Evolutionary conservation across 2,329 filamentous ascomycete species (phyloP), one percentile per base, ranked within the genome.

Genomic region (Hymenoscyphus fraxineus): DNA sequence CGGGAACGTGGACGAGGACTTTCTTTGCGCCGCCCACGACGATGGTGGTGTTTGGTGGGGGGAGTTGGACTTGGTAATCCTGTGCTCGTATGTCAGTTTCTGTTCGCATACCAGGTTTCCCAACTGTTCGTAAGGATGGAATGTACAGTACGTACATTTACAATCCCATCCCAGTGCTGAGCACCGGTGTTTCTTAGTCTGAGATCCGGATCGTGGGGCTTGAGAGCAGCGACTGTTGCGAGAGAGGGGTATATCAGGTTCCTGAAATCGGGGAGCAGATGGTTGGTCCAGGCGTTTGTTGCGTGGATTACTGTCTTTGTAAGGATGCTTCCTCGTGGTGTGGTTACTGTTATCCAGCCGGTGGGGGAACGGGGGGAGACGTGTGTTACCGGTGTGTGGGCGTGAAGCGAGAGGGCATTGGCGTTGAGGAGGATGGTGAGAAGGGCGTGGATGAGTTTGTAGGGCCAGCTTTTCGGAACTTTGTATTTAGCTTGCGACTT

Each of bases 251-350:
- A 77, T 19, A 83, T 72, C 41, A 77, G 78, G 15, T 78, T 77
- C 6, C 77, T 75, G 1, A 86, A 74, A 0, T 80, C 73, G 0
- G 86, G 85, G 1, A 88, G 76, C 10, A 91, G 73, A 15, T 83
- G 80, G 1, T 85, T 82, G 0, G 86, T 88, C 73, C 89, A 90
- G 15, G 79, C 87, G 68, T 91, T 91, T 1, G 85, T 89, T 13
- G 87, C 87, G 47, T 89, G 80, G 19, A 90, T 77, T 16, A 90
- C 78, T 39, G 80, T 81, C 32, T 77, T 78, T 1, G 88, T 79
- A 6, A 69, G 73, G 60, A 88, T 81, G 0, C 66, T 71, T 12
- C 88, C 88, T 39, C 87, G 80, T 0, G 78, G 71, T 2, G 86
- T 89, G 16, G 78, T 72, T 1, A 86, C 75, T 1, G 73, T 78